Evolutionary conservation across 306 rosid species (phyloP).

Genomic region (Gleditsia sinensis): DNA sequence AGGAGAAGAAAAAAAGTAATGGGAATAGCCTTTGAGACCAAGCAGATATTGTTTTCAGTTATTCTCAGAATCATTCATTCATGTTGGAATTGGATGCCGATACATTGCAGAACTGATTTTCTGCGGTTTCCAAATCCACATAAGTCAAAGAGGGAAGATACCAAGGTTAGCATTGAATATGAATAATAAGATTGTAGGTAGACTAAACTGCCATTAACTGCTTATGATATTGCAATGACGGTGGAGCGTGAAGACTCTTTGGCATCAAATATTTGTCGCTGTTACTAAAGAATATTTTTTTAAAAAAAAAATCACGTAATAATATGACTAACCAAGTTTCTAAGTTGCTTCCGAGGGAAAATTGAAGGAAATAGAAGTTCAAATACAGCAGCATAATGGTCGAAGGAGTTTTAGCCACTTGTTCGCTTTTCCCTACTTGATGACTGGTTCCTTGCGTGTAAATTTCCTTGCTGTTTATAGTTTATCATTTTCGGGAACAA

Average conservation of each 20-base stretch:
- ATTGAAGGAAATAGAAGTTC: background rate
- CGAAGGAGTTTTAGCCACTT: constrained; percentile 33
- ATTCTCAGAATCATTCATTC: background rate
- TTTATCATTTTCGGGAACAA: background rate
- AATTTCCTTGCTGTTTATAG: constrained; percentile 24
- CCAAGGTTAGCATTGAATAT: constrained; percentile 22
- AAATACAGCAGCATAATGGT: constrained; percentile 14
- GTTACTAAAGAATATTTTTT: constrained; percentile 30
- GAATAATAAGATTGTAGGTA: constrained; percentile 31
- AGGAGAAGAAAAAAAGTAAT: background rate
- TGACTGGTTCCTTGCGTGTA: constrained; percentile 52
- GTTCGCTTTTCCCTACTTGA: constrained; percentile 25
- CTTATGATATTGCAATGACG: constrained; percentile 39
- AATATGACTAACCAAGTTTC: constrained; percentile 45
- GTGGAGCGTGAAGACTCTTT: constrained; percentile 38
- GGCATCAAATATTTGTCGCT: constrained; percentile 46
- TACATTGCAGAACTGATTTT: constrained; percentile 9
- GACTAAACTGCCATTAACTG: constrained; percentile 42
- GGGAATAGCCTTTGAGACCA: background rate
- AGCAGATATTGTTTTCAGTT: background rate
- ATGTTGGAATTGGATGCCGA: background rate
- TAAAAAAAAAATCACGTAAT: constrained; percentile 40
- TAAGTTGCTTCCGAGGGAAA: constrained; percentile 29
- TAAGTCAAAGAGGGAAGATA: constrained; percentile 16
- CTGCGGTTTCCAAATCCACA: constrained; percentile 1